Conservation (phyloP, 768 basidiomycete species). For the Leucosporidium yakuticum region DNA sequence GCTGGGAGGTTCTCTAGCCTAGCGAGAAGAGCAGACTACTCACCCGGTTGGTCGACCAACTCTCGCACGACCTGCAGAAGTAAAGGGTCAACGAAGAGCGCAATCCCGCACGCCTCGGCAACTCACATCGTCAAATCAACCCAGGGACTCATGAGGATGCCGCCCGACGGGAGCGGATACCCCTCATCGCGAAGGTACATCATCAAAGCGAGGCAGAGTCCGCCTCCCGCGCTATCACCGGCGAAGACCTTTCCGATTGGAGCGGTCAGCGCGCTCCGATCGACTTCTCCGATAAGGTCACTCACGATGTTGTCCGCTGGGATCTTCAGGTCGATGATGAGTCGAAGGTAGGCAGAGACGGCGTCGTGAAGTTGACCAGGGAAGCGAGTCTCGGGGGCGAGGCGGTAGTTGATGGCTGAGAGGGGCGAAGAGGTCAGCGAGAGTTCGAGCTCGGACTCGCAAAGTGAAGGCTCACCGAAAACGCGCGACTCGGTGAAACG, state of each 20-base stretch:
- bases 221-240: conserved; percentile 93
- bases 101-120: neutral
- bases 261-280: neutral
- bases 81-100: neutral
- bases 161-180: conserved; percentile 75
- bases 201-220: conserved; percentile 70
- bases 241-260: conserved; percentile 50
- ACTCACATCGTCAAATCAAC: conserved; percentile 69
- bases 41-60: conserved; percentile 91
- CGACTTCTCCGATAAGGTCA: conserved; percentile 46
- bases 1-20: no score
- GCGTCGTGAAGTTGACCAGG: conserved; percentile 84
- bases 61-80: conserved; percentile 63
- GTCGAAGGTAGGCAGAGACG: conserved; percentile 75
- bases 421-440: conserved; percentile 32
- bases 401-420: conserved; percentile 81
- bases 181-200: conserved; percentile 92
- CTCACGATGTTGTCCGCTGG: conserved; percentile 73
- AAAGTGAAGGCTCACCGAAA: conserved; percentile 56
- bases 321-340: conserved; percentile 80
- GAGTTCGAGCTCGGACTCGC: conserved; percentile 42
- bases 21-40: neutral
- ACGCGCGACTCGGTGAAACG: conserved; percentile 83
- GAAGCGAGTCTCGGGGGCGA: conserved; percentile 91
- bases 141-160: conserved; percentile 61